A percentile compares a stretch with the other conserved stretches of the same genome.
These are phyloP conservation scores for Trichoderma sp. DNA, from an alignment of 2,329 filamentous ascomycete species.

Conservation along the genomic window DNA sequence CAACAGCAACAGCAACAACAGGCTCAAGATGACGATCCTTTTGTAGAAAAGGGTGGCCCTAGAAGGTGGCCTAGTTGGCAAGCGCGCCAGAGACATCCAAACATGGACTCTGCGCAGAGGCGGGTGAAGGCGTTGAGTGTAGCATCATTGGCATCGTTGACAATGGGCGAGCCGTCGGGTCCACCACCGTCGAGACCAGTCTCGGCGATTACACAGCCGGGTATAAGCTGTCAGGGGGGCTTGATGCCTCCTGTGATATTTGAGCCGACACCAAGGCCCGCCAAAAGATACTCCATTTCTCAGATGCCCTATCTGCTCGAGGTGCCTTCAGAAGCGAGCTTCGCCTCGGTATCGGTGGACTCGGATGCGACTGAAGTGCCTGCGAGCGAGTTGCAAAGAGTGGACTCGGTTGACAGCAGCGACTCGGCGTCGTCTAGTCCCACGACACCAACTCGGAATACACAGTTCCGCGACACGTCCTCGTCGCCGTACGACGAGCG, in stretches of 20 bases:
- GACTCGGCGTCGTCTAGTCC: constrained; percentile 26
- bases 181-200: constrained; percentile 29
- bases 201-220: constrained; percentile 13
- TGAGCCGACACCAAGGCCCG: neutral
- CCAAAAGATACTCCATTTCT: neutral
- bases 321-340: constrained; percentile 31
- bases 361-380: constrained; percentile 28
- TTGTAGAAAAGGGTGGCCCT: constrained; percentile 32
- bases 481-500: constrained; percentile 39
- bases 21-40: constrained; percentile 36
- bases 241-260: constrained; percentile 5
- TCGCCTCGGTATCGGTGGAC: constrained; percentile 33
- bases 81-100: constrained; percentile 1
- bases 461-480: constrained; percentile 16
- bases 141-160: neutral
- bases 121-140: neutral
- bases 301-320: constrained; percentile 13
- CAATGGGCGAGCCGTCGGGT: constrained; percentile 5
- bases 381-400: constrained; percentile 25
- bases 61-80: constrained; percentile 12
- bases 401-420: constrained; percentile 17
- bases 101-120: neutral
- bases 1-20: neutral
- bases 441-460: constrained; percentile 5
- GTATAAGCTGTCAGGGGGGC: neutral